Conservation (phyloP, 106 monocot genomes). For the Amphibolis antarctica region DNA sequence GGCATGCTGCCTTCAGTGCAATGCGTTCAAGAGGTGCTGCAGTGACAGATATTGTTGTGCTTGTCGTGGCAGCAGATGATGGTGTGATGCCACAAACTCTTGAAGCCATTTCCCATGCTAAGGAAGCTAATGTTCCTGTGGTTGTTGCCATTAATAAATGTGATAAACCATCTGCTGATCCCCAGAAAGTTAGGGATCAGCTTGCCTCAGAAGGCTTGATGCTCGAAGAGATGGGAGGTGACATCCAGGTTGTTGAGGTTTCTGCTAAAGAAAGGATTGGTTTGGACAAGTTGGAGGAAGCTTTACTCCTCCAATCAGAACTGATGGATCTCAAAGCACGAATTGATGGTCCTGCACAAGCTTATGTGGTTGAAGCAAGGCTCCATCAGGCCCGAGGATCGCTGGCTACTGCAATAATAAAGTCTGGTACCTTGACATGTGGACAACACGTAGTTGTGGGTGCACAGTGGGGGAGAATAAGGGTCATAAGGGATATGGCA, state of each 20-base stretch:
- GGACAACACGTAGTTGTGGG: constrained; percentile 83
- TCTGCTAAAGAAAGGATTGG: constrained; percentile 55
- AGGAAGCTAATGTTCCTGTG: constrained; percentile 66
- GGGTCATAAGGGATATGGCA: constrained; percentile 56
- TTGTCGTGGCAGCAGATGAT: constrained; percentile 97
- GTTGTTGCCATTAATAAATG: constrained; percentile 99
- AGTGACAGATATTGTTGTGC: constrained; percentile 89
- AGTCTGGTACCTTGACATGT: constrained; percentile 55
- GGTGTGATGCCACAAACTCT: constrained; percentile 97
- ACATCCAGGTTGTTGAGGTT: constrained; percentile 90
- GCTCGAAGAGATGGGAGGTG: constrained; percentile 88
- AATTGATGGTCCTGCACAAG: constrained; percentile 71
- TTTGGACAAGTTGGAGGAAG: constrained; percentile 83
- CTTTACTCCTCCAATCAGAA: constrained; percentile 89
- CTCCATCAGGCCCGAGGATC: constrained; percentile 81
- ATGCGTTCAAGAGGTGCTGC: constrained; percentile 98
- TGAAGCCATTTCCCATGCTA: constrained; percentile 88
- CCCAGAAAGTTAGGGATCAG: constrained; percentile 79
- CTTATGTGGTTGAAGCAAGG: constrained; percentile 92
- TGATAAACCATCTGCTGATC: constrained; percentile 76
- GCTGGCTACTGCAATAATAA: constrained; percentile 77
- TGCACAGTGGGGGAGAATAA: constrained; percentile 78
- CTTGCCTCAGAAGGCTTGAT: constrained; percentile 72
- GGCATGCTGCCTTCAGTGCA: constrained; percentile 94
- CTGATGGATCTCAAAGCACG: constrained; percentile 89